Percentiles rank a stretch among this genome's conserved stretches.
Evolutionary conservation across 768 basidiomycete genomes (phyloP).

Genomic region (Coprinopsis strossmayeri): DNA sequence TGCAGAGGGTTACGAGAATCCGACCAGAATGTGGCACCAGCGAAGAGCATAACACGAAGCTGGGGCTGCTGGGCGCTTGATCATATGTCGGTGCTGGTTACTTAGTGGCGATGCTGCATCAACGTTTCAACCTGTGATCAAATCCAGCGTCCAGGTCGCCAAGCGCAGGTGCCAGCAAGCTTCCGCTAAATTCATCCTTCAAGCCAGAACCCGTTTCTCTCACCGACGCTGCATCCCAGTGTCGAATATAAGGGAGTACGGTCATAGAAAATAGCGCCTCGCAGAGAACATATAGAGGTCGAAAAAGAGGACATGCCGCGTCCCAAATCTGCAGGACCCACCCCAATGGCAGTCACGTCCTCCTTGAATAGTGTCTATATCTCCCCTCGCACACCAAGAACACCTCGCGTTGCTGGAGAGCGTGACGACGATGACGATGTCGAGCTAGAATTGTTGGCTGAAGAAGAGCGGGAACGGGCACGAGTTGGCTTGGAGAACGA

Average conservation of each 20-base stretch:
- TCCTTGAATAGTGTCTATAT: slow-evolving; percentile 56
- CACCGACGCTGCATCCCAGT: slow-evolving; percentile 40
- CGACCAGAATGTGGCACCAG: too few species aligned
- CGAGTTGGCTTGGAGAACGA: slow-evolving; percentile 34
- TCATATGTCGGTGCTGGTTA: neutral
- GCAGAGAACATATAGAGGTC: neutral
- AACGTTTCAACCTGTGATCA: neutral
- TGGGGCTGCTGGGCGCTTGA: neutral
- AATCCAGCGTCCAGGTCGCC: neutral
- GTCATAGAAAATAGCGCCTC: neutral
- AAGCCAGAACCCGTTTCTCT: slow-evolving; percentile 35
- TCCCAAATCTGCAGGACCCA: slow-evolving; percentile 25
- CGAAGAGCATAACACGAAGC: too few species aligned
- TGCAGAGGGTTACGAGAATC: too few species aligned
- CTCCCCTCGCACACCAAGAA: slow-evolving; percentile 45
- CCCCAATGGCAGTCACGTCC: slow-evolving; percentile 46
- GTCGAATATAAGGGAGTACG: neutral
- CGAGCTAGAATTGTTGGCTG: slow-evolving; percentile 54
- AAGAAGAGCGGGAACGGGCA: slow-evolving; percentile 45
- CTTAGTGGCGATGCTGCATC: neutral
- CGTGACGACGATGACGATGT: slow-evolving; percentile 48
- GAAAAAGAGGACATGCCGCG: slow-evolving; percentile 26
- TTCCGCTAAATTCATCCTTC: slow-evolving; percentile 56
- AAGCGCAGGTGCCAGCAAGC: slow-evolving; percentile 24
- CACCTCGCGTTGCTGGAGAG: slow-evolving; percentile 28